Evolutionary conservation across 257 asterid species (phyloP), one percentile per base, ranked within the genome.

Genomic region (Euphrasia confusa): DNA sequence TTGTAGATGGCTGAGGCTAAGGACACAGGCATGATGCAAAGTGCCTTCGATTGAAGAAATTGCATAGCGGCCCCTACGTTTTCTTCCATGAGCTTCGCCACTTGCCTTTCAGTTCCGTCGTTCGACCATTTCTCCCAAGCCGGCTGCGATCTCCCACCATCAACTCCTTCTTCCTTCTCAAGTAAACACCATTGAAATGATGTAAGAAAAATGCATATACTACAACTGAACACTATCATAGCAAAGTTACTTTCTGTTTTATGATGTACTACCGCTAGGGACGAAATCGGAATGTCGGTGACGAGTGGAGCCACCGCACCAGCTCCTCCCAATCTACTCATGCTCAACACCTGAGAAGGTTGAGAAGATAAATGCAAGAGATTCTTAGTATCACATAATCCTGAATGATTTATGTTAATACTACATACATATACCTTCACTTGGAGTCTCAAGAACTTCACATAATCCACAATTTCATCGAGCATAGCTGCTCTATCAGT

Each of bases 121-220:
- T 74, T 87, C 17, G 99, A 93, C 99, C 99, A 93, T 75, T 87
- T 93, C 75, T 93, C 99, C 99, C 99, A 89, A 15, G 95, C 91
- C 18, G 97, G 96, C 74, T 86, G 86, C 60, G 79, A 69, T 78
- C 82, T 75, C 71, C 85, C 95, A 8, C 73, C 76, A 28, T 89
- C 94, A 58, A 70, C 55, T 55, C 84, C 81, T 17, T 93, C 97
- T 49, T 84, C 97, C 99, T 89, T 47, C 33, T 4, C 64, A 54
- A 70, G 37, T 44, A 67, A 71, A 73, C 32, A 42, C 53, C 54
- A 35, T n/a, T 37, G 24, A 47, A 17, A 55, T 60, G 13, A 64
- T 15, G 14, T 18, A 7, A 61, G 53, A 12, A 26, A 58, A 32
- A 30, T 3, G 4, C 33, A 3, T 2, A 7, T 33, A 13, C 9